These are phyloP conservation scores for Didymella glomerata DNA, from an alignment of 2,329 filamentous ascomycete species.

Conservation along the genomic window DNA sequence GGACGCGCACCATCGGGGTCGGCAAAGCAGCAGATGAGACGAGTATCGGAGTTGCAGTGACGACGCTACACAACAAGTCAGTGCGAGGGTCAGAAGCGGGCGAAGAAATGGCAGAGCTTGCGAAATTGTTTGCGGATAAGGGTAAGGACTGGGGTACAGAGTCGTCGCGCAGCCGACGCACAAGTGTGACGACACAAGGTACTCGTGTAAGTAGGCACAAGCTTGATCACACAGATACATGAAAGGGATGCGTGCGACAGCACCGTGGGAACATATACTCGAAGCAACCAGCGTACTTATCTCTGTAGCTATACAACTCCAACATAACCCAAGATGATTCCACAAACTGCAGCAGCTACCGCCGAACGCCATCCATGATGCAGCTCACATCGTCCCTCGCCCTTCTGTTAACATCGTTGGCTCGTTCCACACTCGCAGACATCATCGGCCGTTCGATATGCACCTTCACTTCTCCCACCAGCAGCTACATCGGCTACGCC, in stretches of 20 bases:
- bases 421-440: neutral
- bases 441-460: neutral
- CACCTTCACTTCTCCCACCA: neutral
- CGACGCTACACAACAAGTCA: slow-evolving; percentile 3
- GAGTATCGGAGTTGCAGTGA: slow-evolving; percentile 6
- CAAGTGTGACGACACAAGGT: neutral
- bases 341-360: neutral
- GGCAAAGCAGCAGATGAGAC: neutral
- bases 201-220: neutral
- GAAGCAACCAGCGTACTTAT: neutral
- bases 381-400: neutral
- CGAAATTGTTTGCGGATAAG: slow-evolving; percentile 8
- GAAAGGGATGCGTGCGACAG: neutral
- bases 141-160: slow-evolving; percentile 6
- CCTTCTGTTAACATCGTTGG: neutral
- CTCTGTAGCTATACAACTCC: neutral
- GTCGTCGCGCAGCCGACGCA: neutral
- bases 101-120: slow-evolving; percentile 14
- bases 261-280: neutral
- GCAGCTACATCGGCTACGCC: neutral
- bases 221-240: neutral
- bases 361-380: neutral
- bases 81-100: neutral
- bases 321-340: neutral
- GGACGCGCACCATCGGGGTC: neutral